Base-by-base conservation (phyloP, 495 filamentous ascomycete species). In the Cenococcum geophilum region DNA sequence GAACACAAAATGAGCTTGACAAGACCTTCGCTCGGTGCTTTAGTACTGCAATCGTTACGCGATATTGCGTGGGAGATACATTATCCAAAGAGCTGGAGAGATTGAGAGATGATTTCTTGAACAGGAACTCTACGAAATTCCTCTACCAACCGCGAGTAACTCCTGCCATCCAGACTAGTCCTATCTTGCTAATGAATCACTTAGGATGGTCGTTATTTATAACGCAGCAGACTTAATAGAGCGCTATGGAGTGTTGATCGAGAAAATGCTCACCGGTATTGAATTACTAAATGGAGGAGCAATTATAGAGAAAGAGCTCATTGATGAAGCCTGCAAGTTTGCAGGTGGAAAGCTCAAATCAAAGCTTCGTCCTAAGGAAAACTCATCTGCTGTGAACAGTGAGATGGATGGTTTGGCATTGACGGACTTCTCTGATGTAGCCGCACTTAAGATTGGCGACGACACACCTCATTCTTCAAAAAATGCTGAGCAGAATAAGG, bases 41-140 rank as follows among this genome's bases (percentile, higher is more conserved):
- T 18, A 45, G 40, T 45, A 45, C 40, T 45, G 40, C 40, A 18
- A 18, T 45, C 18, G 40, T 45, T 14, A 45, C 40, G 11, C 12
- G 40, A 45, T 45, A 45, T 45, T 45, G 40, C 40, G 40, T 45
- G 40, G 40, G 40, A 45, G 40, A 45, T 45, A 45, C 40, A 4
- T 10, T 16, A 16, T 45, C 40, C 11, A 14, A 18, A 18, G 40
- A 45, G 40, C 18, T 45, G 11, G 40, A 45, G 40, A 45, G 40
- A 45, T 4, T 45, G 40, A 14, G 40, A 45, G 40, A 45, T 18
- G 40, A 45, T 18, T 45, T 45, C 40, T 45, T 45, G 40, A 45
- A 45, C 40, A 45, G 40, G 11, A 45, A 45, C 18, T 16, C 12
- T 10, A 45, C 40, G 11, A 45, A 45, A 45, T 45, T 4, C 11